A percentile compares a stretch with the other conserved stretches of the same genome.
Evolutionary conservation across 352 stramenopile genomes (phyloP).

Genomic region (Globisporangium orthogonon): DNA sequence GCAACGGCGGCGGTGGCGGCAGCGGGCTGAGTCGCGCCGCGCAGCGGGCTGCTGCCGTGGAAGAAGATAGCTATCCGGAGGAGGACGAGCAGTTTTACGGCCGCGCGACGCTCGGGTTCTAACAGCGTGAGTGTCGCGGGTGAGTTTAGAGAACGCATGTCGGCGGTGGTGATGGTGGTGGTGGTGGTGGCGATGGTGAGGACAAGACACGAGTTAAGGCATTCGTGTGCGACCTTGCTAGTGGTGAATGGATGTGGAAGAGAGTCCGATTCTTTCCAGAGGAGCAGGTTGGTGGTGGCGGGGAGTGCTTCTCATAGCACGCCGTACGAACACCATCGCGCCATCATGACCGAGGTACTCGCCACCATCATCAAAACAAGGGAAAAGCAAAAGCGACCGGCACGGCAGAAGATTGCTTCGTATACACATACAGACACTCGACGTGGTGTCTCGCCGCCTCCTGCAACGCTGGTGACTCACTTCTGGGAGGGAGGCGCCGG

Average conservation of each 20-base stretch:
- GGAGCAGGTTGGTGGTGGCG: too few species aligned
- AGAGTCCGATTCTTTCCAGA: too few species aligned
- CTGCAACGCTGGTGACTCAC: not conserved
- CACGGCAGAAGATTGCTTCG: not conserved
- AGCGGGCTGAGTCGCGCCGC: constrained; percentile 10
- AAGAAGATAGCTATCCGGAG: constrained; percentile 33
- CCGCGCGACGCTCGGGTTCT: constrained; percentile 77
- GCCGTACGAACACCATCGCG: too few species aligned
- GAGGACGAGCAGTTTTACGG: constrained; percentile 82
- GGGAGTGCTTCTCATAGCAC: too few species aligned
- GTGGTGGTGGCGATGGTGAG: too few species aligned
- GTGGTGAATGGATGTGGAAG: not conserved
- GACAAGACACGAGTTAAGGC: too few species aligned
- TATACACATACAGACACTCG: not conserved
- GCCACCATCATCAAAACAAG: not conserved
- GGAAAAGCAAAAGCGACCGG: not conserved
- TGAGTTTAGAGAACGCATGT: constrained; percentile 6
- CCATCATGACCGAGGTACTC: too few species aligned
- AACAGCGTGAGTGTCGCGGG: constrained; percentile 10
- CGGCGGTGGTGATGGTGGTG: too few species aligned
- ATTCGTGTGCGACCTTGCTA: too few species aligned
- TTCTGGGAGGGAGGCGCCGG: too few species aligned
- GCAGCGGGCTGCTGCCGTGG: constrained; percentile 15
- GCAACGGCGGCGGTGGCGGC: constrained; percentile 1
- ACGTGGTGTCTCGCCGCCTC: not conserved